Percentiles rank a stretch among this genome's conserved stretches.
Evolutionary conservation across 441 rosid species (phyloP).

Genomic region (Raphanus hybrid): DNA sequence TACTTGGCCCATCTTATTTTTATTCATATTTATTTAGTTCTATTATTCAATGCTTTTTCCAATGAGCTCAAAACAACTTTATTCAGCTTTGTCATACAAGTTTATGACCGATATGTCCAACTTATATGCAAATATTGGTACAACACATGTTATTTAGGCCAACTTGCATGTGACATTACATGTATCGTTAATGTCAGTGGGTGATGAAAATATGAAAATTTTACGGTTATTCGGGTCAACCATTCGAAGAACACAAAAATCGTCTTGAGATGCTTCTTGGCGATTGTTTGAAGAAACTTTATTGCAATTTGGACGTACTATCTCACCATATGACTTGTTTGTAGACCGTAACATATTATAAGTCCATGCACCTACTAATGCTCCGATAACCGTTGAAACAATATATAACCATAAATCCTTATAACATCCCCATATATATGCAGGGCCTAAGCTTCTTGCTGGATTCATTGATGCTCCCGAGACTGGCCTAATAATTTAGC

Average conservation of each 20-base stretch:
- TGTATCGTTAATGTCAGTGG: constrained; percentile 11
- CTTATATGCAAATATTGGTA: too few species aligned
- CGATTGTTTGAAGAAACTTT: constrained; percentile 28
- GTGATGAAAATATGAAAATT: constrained; percentile 31
- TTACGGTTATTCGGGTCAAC: constrained; percentile 20
- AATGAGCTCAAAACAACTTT: too few species aligned
- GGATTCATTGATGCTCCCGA: constrained; percentile 49
- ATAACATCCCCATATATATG: constrained; percentile 43
- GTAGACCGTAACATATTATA: constrained; percentile 23
- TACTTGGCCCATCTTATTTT: too few species aligned
- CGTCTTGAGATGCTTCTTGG: constrained; percentile 30
- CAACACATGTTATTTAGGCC: background rate
- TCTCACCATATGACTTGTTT: constrained; percentile 31
- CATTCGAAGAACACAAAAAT: constrained; percentile 31
- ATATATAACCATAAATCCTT: constrained; percentile 35
- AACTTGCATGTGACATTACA: constrained; percentile 34
- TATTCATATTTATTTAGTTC: too few species aligned
- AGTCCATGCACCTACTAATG: constrained; percentile 17
- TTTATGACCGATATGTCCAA: too few species aligned
- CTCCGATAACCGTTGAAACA: constrained; percentile 34
- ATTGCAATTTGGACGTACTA: constrained; percentile 29
- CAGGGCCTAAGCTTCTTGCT: constrained; percentile 39
- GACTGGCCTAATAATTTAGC: constrained; percentile 37
- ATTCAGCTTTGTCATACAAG: too few species aligned
- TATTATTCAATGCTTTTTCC: too few species aligned